Evolutionary conservation across 2,329 filamentous ascomycete genomes (phyloP), one percentile per base, ranked within the genome.

Genomic region (Aschersonia sp.): DNA sequence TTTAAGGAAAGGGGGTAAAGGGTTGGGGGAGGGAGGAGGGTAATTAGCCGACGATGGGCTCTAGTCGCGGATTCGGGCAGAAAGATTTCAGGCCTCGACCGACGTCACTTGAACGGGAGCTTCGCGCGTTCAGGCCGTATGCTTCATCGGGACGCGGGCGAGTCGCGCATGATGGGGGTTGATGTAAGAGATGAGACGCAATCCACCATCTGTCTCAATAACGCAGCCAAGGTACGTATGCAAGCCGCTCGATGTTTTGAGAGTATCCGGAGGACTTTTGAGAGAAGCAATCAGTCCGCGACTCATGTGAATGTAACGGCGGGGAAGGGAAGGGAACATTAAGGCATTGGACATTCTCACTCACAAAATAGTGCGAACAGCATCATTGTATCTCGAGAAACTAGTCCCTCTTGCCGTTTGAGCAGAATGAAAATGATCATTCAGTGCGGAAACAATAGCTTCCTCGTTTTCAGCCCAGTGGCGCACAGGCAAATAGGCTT

Each of bases 401-500:
- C 12, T 37, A 12, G 2, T 12, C 8, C 33, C 12, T 37, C 8
- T 37, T 37, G 33, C 8, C 33, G 12, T 37, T 37, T 8, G 33
- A 9, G 33, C 12, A 37, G 8, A 37, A 8, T 8, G 12, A 37
- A 4, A 37, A 12, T 37, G 33, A 37, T 37, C 12, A 12, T 37
- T 12, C 4, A 37, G 33, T 37, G 33, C 33, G 8, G 33, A 37
- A 8, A 37, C 12, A 12, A 37, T 37, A 12, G 33, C 33, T 8
- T 37, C 33, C 4, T 37, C 33, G 12, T 12, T 37, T 37, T 46
- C 39, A 5, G 54, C 55, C 41, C 65, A 66, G 47, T 66, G 63
- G 1, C 62, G 54, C 0, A 63, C 63, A 1, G 63, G 63, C 22
- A 66, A 51, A 44, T 66, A 65, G 2, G 60, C 51, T 50, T 64